phyloP scores from a whole-genome alignment of 805 yeast genomes.

The Barnettozyma pratensis region DNA sequence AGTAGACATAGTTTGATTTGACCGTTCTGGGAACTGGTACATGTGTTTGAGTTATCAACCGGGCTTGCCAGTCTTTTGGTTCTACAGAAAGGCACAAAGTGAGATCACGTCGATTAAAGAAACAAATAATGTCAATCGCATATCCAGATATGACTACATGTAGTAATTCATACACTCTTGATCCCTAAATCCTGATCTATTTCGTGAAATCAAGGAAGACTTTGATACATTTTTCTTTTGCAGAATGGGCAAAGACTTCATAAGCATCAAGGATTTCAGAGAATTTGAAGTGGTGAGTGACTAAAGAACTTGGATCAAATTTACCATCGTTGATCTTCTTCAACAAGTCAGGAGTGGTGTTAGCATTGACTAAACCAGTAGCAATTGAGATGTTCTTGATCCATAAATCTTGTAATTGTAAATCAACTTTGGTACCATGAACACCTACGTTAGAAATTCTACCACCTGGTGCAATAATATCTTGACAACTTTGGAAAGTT shows the following conservation, averaged over 20 bases:
- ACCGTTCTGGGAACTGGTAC: no score
- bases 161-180: background rate
- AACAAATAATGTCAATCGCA: no score
- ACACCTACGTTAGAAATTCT: conserved; percentile 62
- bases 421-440: conserved; percentile 37
- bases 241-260: conserved; percentile 49
- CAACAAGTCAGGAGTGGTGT: conserved; percentile 36
- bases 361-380: conserved; percentile 45
- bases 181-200: background rate
- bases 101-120: no score
- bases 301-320: conserved; percentile 44
- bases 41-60: no score
- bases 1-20: no score
- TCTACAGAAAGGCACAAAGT: no score
- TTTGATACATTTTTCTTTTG: conserved; percentile 53
- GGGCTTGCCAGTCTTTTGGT: no score
- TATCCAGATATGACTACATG: no score
- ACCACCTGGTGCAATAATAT: conserved; percentile 52
- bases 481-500: conserved; percentile 55
- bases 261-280: conserved; percentile 54
- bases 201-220: conserved; percentile 19
- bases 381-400: conserved; percentile 37
- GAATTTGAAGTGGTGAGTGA: conserved; percentile 54
- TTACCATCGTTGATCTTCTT: conserved; percentile 26
- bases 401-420: conserved; percentile 40